phyloP scores from a whole-genome alignment of 345 rosid genomes.

The Gossypium arboreum region DNA sequence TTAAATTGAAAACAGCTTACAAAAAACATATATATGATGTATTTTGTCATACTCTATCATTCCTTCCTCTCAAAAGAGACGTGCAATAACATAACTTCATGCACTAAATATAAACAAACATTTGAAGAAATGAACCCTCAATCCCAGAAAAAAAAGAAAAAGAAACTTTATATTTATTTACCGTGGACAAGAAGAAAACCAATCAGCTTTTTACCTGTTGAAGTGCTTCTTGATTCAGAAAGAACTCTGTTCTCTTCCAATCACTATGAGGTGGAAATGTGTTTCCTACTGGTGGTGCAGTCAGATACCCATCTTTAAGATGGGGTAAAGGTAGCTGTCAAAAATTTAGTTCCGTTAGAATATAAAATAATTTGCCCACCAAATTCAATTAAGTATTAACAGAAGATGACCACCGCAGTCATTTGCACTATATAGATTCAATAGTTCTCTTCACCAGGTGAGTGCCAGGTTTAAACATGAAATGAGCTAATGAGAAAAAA shows the following conservation, averaged over 20 bases:
- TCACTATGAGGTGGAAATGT: neutral
- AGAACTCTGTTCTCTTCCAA: conserved; percentile 4
- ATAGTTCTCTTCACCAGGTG: neutral
- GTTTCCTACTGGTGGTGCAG: conserved; percentile 4
- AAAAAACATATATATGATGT: neutral
- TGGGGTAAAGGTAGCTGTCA: conserved; percentile 14
- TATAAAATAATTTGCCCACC: neutral
- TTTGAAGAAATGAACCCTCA: neutral
- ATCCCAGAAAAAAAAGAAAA: neutral
- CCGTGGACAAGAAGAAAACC: neutral
- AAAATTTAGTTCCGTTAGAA: neutral
- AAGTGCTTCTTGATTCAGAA: conserved; percentile 12
- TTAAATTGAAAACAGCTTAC: neutral
- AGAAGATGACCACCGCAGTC: neutral
- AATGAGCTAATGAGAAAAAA: neutral
- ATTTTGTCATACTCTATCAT: neutral
- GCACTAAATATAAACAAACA: neutral
- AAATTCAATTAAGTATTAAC: neutral
- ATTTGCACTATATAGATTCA: neutral
- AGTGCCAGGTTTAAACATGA: neutral
- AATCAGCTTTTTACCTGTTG: neutral
- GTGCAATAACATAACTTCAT: neutral
- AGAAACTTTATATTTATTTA: neutral
- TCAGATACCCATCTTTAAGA: conserved; percentile 12
- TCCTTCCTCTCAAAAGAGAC: neutral